Conservation (phyloP, 2,329 filamentous ascomycete species). For the Cryphonectria radicalis region DNA sequence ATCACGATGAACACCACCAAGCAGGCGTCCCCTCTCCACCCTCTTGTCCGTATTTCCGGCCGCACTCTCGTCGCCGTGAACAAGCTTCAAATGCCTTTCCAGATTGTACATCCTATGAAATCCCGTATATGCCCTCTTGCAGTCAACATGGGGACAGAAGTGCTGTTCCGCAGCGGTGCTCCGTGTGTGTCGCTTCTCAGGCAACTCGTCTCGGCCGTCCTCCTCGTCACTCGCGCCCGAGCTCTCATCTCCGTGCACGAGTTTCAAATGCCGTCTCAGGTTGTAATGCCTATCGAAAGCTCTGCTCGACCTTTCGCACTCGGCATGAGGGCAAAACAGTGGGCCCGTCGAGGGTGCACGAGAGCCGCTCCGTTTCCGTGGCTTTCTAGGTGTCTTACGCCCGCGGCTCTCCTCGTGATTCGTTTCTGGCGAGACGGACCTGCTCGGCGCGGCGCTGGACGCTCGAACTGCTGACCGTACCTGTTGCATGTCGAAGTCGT, state of each 20-base stretch:
- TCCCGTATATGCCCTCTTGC: conserved; percentile 40
- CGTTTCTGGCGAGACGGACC: background rate
- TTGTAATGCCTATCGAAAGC: conserved; percentile 44
- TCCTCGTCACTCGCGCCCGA: background rate
- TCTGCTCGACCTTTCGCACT: conserved; percentile 42
- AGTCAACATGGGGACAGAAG: conserved; percentile 44
- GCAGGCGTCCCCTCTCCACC: conserved; percentile 54
- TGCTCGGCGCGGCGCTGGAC: conserved; percentile 27
- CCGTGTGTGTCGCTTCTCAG: conserved; percentile 9
- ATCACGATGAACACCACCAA: conserved; percentile 69
- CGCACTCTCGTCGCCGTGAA: conserved; percentile 42
- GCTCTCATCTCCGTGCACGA: conserved; percentile 43
- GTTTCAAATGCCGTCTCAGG: conserved; percentile 49
- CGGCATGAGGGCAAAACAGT: conserved; percentile 42
- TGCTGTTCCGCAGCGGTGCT: conserved; percentile 33
- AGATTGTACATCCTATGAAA: conserved; percentile 45
- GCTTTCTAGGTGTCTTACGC: conserved; percentile 10
- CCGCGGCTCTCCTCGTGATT: conserved; percentile 3
- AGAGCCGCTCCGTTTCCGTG: conserved; percentile 30
- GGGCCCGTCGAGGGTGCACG: conserved; percentile 30
- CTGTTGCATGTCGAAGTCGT: conserved; percentile 3
- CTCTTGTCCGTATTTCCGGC: conserved; percentile 35
- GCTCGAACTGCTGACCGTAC: conserved; percentile 24
- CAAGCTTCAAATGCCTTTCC: conserved; percentile 48
- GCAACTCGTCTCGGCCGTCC: background rate